Percentiles rank a stretch among this genome's conserved stretches.
These are phyloP conservation scores for Suillus fuscotomentosus DNA, from an alignment of 768 basidiomycete genomes.

Conservation along the genomic window DNA sequence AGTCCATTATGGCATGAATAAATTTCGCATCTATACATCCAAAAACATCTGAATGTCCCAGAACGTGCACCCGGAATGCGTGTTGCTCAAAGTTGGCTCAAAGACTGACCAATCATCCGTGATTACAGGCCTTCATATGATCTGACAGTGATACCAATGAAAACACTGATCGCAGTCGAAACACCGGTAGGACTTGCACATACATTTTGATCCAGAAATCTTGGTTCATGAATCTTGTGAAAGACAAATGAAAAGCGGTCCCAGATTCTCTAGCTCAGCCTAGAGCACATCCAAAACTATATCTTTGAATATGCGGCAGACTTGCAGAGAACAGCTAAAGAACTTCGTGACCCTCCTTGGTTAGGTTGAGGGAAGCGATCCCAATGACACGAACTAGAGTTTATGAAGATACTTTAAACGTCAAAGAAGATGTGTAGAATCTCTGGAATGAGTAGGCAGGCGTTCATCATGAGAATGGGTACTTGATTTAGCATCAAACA, in stretches of 20 bases:
- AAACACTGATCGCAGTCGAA: not conserved
- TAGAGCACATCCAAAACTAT: constrained; percentile 15
- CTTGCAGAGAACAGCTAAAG: not conserved
- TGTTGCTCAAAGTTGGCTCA: too few relatives aligned
- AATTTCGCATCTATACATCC: not conserved
- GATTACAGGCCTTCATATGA: not conserved
- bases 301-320: constrained; percentile 16
- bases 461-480: not conserved
- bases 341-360: not conserved
- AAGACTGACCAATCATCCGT: not conserved
- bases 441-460: not conserved
- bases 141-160: not conserved
- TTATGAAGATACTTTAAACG: not conserved
- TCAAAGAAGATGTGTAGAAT: not conserved
- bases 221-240: not conserved
- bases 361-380: not conserved
- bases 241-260: not conserved
- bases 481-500: not conserved
- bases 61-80: not conserved
- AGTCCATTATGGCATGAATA: not conserved
- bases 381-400: not conserved
- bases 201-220: not conserved
- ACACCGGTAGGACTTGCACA: not conserved
- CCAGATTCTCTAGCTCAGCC: constrained; percentile 9
- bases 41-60: not conserved